A percentile compares a stretch with the other conserved stretches of the same genome.
phyloP scores from a whole-genome alignment of 352 stramenopile species.

The Globisporangium heterothallicum region DNA sequence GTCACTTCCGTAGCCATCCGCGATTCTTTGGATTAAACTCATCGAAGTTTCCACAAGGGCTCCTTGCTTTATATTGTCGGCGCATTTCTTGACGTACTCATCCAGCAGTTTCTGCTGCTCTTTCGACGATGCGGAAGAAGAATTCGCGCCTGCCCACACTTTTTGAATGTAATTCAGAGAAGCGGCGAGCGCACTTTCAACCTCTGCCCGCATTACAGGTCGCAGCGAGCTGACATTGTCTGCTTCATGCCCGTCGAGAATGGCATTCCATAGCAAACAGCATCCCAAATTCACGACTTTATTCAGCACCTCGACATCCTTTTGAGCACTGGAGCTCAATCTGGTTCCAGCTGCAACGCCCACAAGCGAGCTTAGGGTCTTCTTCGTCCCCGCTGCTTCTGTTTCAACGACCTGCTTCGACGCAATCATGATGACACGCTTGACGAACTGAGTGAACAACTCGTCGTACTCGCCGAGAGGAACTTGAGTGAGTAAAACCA shows the following conservation, averaged over 20 bases:
- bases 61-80: constrained; percentile 54
- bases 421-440: constrained; percentile 66
- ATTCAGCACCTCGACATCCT: constrained; percentile 63
- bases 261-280: constrained; percentile 76
- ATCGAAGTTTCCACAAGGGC: constrained; percentile 66
- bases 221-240: constrained; percentile 15
- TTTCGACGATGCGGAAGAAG: constrained; percentile 47
- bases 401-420: constrained; percentile 64
- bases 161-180: constrained; percentile 73
- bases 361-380: constrained; percentile 62
- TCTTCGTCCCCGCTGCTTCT: constrained; percentile 64
- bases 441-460: constrained; percentile 70
- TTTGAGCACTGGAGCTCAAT: constrained; percentile 40
- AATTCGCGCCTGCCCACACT: constrained; percentile 40
- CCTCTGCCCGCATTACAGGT: constrained; percentile 32
- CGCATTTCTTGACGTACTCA: constrained; percentile 71
- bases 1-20: constrained; percentile 41
- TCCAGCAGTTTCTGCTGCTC: constrained; percentile 67
- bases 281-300: constrained; percentile 72
- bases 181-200: constrained; percentile 57
- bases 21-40: constrained; percentile 67
- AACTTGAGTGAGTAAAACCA: constrained; percentile 72
- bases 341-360: constrained; percentile 48
- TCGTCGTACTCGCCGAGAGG: constrained; percentile 68
- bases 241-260: constrained; percentile 27